Evolutionary conservation across 495 filamentous ascomycete species (phyloP).

Genomic region (Amorphotheca resinae): DNA sequence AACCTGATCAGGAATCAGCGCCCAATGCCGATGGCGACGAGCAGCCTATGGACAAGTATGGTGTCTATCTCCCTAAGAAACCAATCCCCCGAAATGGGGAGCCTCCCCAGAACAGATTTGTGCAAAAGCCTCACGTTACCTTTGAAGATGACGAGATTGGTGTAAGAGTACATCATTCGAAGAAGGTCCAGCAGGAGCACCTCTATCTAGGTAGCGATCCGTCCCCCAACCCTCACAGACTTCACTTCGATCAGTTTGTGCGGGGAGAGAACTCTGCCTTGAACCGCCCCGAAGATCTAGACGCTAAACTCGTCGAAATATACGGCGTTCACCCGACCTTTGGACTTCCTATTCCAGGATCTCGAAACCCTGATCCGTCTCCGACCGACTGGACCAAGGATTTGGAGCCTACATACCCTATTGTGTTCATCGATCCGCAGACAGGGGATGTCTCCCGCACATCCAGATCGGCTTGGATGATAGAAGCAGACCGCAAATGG

Average conservation of each 20-base stretch:
- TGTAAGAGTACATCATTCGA: constrained; percentile 5
- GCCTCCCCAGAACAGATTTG: constrained; percentile 10
- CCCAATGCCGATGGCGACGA: constrained; percentile 4
- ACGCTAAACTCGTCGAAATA: constrained; percentile 8
- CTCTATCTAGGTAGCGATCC: constrained; percentile 8
- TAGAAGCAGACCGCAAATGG: neutral
- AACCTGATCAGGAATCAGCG: neutral
- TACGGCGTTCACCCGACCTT: constrained; percentile 14
- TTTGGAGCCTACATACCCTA: neutral
- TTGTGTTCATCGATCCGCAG: neutral
- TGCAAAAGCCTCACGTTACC: constrained; percentile 2
- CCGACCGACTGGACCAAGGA: neutral
- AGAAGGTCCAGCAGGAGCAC: constrained; percentile 6
- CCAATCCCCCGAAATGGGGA: constrained; percentile 2
- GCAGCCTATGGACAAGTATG: constrained; percentile 8
- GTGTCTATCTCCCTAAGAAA: constrained; percentile 11
- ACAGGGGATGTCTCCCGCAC: neutral
- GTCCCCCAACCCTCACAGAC: constrained; percentile 10
- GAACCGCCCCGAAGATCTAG: constrained; percentile 14
- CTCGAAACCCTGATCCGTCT: constrained; percentile 7
- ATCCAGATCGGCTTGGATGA: neutral
- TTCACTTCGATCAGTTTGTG: constrained; percentile 12
- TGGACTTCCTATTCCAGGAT: constrained; percentile 9
- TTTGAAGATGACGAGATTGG: constrained; percentile 19
- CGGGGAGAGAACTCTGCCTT: constrained; percentile 10